Evolutionary conservation across 257 asterid genomes (phyloP).

Genomic region (Ballota nigra): DNA sequence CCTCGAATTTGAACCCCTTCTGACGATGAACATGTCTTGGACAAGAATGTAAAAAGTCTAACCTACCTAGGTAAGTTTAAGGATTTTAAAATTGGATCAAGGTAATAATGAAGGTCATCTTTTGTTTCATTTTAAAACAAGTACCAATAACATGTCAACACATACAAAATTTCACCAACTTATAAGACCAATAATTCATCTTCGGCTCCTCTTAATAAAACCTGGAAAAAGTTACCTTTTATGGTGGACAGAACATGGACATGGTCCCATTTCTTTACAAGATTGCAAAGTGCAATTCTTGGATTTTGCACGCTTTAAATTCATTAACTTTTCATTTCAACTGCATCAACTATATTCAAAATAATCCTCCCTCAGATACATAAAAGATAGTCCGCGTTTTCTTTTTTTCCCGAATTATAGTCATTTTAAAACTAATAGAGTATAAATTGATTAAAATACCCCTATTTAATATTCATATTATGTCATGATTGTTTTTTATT

Average conservation of each 20-base stretch:
- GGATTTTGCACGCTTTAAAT: constrained; percentile 8
- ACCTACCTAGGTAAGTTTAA: constrained; percentile 9
- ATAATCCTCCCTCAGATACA: no score
- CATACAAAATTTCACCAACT: constrained; percentile 20
- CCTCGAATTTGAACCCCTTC: neutral
- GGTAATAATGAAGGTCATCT: constrained; percentile 24
- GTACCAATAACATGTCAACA: constrained; percentile 20
- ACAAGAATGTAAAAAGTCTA: constrained; percentile 5
- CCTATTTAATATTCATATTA: no score
- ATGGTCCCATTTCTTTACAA: constrained; percentile 31
- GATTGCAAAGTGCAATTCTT: constrained; percentile 13
- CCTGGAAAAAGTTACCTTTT: constrained; percentile 8
- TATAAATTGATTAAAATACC: no score
- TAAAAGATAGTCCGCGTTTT: no score
- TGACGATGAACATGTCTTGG: neutral
- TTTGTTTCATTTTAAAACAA: constrained; percentile 8
- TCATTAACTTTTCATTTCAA: constrained; percentile 1
- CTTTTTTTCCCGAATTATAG: no score
- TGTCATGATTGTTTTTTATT: no score
- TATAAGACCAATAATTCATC: constrained; percentile 25
- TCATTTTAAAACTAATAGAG: no score
- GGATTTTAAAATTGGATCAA: neutral
- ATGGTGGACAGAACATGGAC: constrained; percentile 12
- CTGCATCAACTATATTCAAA: neutral
- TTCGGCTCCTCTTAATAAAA: constrained; percentile 13